These are phyloP conservation scores for Corchorus olitorius DNA, from an alignment of 345 rosid genomes.

Conservation along the genomic window DNA sequence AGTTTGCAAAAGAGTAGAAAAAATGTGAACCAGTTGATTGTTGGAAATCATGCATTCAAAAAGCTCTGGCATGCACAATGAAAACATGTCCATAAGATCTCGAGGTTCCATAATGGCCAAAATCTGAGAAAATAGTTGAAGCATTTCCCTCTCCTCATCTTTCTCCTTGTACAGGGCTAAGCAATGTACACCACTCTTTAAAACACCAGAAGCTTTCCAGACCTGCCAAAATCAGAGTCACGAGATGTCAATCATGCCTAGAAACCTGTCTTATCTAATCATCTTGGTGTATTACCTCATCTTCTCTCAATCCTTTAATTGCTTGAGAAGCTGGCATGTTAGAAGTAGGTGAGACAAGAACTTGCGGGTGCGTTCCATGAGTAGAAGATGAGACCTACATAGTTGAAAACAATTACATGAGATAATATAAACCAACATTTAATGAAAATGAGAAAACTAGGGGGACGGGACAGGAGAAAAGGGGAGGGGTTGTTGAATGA, in stretches of 20 bases:
- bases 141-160: slow-evolving; percentile 97
- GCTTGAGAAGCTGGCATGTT: slow-evolving; percentile 65
- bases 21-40: slow-evolving; percentile 86
- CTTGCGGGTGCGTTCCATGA: slow-evolving; percentile 70
- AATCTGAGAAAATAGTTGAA: slow-evolving; percentile 84
- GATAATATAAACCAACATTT: not conserved
- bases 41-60: slow-evolving; percentile 95
- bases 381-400: slow-evolving; percentile 55
- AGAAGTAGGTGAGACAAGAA: slow-evolving; percentile 63
- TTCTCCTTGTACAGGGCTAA: slow-evolving; percentile 96
- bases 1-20: slow-evolving; percentile 83
- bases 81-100: slow-evolving; percentile 98
- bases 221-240: slow-evolving; percentile 55
- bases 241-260: slow-evolving; percentile 25
- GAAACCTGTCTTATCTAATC: slow-evolving; percentile 12
- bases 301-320: slow-evolving; percentile 95
- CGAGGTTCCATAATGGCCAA: slow-evolving; percentile 97
- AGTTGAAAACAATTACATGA: slow-evolving; percentile 25
- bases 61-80: slow-evolving; percentile 97
- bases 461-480: no score
- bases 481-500: not conserved
- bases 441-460: slow-evolving; percentile 15
- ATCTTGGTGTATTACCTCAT: slow-evolving; percentile 65
- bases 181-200: slow-evolving; percentile 97
- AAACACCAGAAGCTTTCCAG: slow-evolving; percentile 96